Base-by-base conservation (phyloP, 352 stramenopile genomes). In the Pythium aquatile region DNA sequence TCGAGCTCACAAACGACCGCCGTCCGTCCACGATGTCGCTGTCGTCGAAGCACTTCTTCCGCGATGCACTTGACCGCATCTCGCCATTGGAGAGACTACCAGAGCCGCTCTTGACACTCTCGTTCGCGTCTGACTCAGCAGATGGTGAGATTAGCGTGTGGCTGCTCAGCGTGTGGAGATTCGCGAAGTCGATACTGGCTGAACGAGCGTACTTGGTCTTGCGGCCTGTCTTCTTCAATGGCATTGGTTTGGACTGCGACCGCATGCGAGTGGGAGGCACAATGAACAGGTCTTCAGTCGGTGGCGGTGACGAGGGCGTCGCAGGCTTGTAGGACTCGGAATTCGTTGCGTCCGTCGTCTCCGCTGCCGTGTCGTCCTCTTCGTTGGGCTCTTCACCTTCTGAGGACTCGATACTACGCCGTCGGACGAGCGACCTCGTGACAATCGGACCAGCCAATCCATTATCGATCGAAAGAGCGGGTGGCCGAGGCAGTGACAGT, bases 41-140 rank as follows among this genome's bases (percentile, higher is more conserved):
- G 63, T 93, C 84, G 65, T 93, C 84, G 70, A 93, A 93, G 11
- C 77, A 86, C 42, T 89, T 89, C 47, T 79, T 78, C 4, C 56
- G 62, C 7, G 57, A 65, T 1, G 13, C 13, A 40, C n/a, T 85
- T 17, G 61, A 73, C 6, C 67, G 67, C 5, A 70, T 63, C 52
- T 68, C 51, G 17, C 42, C 29, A 32, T 40, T 72, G 1, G 66
- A 72, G 1, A 63, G 28, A n/a, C 54, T 63, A 2, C 59, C 55
- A 24, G 54, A 17, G 14, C 54, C 61, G 14, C 58, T 63, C 6
- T 37, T 16, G 1, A 63, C 54, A 44, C 58, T 73, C 10, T 69
- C 67, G 24, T 51, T 61, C 4, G 56, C 61, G n/a, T 69, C 61
- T 0, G 52, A 63, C 0, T 44, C 52, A 2, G 58, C 57, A 35